Evolutionary conservation across 2,329 filamentous ascomycete species (phyloP).

Genomic region (Colletotrichum liaoningense): DNA sequence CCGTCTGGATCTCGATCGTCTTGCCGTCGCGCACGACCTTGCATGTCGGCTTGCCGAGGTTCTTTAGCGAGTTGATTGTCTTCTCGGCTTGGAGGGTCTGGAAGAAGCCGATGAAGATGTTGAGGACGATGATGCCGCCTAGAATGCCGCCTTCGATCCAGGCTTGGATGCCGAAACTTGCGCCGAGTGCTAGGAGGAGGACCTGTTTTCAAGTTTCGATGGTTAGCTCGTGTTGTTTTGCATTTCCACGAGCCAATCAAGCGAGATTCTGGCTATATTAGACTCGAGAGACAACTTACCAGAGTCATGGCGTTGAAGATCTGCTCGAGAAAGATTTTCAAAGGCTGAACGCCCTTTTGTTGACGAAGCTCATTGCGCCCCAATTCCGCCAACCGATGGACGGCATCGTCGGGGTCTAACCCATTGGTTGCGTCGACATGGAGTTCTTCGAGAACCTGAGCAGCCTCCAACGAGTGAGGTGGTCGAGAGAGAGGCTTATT

Average conservation of each 20-base stretch:
- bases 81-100: constrained; percentile 65
- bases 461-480: constrained; percentile 65
- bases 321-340: too few species aligned
- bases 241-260: too few species aligned
- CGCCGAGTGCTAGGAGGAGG: constrained; percentile 61
- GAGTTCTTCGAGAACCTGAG: constrained; percentile 62
- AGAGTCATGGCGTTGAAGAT: too few species aligned
- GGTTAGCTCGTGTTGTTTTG: too few species aligned
- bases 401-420: constrained; percentile 61
- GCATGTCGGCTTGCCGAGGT: constrained; percentile 60
- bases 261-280: too few species aligned
- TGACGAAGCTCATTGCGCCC: too few species aligned
- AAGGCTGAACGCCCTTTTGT: too few species aligned
- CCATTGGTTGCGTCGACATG: constrained; percentile 65
- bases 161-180: constrained; percentile 61
- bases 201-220: constrained; percentile 39
- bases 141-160: constrained; percentile 67
- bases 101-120: constrained; percentile 65
- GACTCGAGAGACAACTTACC: too few species aligned
- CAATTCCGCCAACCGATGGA: constrained; percentile 61
- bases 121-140: constrained; percentile 61
- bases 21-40: constrained; percentile 61
- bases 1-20: constrained; percentile 46
- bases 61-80: constrained; percentile 63
- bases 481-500: constrained; percentile 61